A percentile compares a stretch with the other conserved stretches of the same genome.
Evolutionary conservation across 306 rosid genomes (phyloP).

Genomic region (Cucurbita moschata): DNA sequence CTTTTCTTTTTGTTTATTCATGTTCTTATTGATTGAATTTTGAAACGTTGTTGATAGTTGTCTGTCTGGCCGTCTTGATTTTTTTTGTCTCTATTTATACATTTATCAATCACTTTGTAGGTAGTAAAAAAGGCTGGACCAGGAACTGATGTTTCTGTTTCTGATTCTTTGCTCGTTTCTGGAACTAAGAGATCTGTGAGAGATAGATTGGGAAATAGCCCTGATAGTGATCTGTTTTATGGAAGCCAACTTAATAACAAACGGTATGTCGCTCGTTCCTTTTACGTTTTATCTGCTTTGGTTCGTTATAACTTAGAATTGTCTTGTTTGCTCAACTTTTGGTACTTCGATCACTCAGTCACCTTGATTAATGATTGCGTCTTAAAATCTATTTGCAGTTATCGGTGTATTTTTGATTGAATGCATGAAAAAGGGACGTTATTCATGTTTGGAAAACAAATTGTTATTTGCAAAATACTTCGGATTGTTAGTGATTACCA

Average conservation of each 20-base stretch:
- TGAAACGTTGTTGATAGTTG: not conserved
- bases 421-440: not conserved
- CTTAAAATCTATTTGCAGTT: not conserved
- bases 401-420: not conserved
- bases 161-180: constrained; percentile 26
- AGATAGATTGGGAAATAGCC: constrained; percentile 68
- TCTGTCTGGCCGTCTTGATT: not conserved
- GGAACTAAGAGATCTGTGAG: constrained; percentile 81
- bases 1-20: not conserved
- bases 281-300: not conserved
- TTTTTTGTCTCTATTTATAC: constrained; percentile 2
- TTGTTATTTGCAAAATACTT: not conserved
- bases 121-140: constrained; percentile 67
- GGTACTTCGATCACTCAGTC: not conserved
- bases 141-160: constrained; percentile 24
- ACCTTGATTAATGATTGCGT: not conserved
- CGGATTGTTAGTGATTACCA: not conserved
- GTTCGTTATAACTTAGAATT: not conserved
- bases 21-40: not conserved
- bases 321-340: not conserved
- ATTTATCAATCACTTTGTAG: constrained; percentile 18
- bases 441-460: not conserved
- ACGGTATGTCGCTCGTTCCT: constrained; percentile 37
- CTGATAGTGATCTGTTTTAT: constrained; percentile 25
- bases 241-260: constrained; percentile 38